phyloP scores from a whole-genome alignment of 768 basidiomycete genomes.

The Russula foetens region DNA sequence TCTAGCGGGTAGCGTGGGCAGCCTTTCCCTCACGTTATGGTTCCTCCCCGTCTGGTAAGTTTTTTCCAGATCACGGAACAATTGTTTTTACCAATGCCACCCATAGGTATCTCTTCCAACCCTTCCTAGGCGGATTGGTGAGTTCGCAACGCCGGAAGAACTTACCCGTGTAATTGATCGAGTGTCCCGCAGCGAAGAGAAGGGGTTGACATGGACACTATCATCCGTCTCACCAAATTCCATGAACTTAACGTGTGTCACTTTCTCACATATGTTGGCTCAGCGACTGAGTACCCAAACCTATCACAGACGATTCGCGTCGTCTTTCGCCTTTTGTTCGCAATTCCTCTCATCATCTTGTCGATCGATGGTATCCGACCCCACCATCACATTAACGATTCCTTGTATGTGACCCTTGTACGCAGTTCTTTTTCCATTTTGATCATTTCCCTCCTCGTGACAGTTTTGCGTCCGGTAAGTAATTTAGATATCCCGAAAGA shows the following conservation, averaged over 20 bases:
- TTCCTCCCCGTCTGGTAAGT: constrained; percentile 62
- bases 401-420: constrained; percentile 29
- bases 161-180: neutral
- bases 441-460: neutral
- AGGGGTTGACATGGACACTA: constrained; percentile 54
- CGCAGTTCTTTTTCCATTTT: neutral
- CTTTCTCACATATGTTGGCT: neutral
- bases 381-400: constrained; percentile 58
- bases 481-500: neutral
- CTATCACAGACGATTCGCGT: constrained; percentile 53
- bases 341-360: constrained; percentile 53
- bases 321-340: constrained; percentile 66
- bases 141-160: constrained; percentile 19
- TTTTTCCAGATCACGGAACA: constrained; percentile 5
- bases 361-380: constrained; percentile 60
- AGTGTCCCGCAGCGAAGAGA: constrained; percentile 39
- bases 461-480: constrained; percentile 4
- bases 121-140: constrained; percentile 55
- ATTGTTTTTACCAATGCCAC: neutral
- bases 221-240: constrained; percentile 70
- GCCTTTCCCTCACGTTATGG: constrained; percentile 62
- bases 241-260: constrained; percentile 66
- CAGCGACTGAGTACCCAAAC: neutral
- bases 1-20: constrained; percentile 60
- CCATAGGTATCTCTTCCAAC: constrained; percentile 54